phyloP scores from a whole-genome alignment of 305 asterid genomes.

The Fraxinus nigra region DNA sequence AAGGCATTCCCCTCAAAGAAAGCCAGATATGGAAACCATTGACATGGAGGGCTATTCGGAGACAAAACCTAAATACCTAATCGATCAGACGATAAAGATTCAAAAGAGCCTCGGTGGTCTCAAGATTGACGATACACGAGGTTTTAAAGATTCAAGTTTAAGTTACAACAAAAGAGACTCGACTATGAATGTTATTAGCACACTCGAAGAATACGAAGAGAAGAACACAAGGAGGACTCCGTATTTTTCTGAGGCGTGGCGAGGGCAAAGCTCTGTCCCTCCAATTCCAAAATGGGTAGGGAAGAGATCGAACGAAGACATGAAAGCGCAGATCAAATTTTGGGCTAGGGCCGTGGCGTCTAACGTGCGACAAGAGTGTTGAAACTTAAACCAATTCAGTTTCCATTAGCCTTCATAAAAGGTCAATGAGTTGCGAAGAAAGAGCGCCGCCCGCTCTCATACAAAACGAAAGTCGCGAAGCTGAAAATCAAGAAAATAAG shows the following conservation, averaged over 20 bases:
- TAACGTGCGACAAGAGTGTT: conserved; percentile 73
- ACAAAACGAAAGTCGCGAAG: too few relatives aligned
- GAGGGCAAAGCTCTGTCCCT: conserved; percentile 21
- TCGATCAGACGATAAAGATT: conserved; percentile 23
- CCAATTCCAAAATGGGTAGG: conserved; percentile 25
- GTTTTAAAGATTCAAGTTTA: conserved; percentile 36
- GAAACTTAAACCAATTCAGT: not conserved
- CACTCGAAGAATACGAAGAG: not conserved
- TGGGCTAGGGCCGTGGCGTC: conserved; percentile 97
- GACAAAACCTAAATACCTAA: conserved; percentile 20
- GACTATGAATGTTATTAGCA: not conserved
- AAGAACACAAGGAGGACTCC: too few relatives aligned
- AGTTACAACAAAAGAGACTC: conserved; percentile 20
- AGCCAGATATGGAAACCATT: conserved; percentile 24
- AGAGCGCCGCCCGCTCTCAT: too few relatives aligned
- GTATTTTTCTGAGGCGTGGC: conserved; percentile 19
- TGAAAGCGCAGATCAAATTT: conserved; percentile 78
- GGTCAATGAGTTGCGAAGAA: too few relatives aligned
- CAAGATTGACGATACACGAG: conserved; percentile 26
- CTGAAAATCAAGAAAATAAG: not conserved
- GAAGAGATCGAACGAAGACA: conserved; percentile 48
- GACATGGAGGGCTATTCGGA: conserved; percentile 21
- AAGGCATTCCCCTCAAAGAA: conserved; percentile 29
- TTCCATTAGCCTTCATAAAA: not conserved
- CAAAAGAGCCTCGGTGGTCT: conserved; percentile 42